Evolutionary conservation across 164 flowering plant species (phyloP).

Genomic region (Liquidambar formosana): DNA sequence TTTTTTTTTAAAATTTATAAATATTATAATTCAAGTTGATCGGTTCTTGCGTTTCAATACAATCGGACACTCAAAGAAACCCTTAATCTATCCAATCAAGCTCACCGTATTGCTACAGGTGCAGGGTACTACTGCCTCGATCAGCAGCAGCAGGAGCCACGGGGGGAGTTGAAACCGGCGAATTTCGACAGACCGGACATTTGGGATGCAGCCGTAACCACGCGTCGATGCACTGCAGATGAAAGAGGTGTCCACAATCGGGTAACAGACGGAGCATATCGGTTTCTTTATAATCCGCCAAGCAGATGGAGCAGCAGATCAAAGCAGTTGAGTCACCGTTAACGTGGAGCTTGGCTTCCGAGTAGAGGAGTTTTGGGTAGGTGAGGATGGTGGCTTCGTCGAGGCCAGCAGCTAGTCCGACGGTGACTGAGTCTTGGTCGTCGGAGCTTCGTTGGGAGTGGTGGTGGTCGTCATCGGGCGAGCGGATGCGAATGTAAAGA

Average conservation of each 20-base stretch:
- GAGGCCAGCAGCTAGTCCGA: too few species aligned
- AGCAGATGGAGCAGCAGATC: conserved; percentile 72
- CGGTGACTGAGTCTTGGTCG: background rate
- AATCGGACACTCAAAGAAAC: too few species aligned
- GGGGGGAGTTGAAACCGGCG: conserved; percentile 67
- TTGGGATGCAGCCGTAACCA: conserved; percentile 78
- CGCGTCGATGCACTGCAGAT: conserved; percentile 65
- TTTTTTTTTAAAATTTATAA: too few species aligned
- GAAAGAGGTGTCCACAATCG: conserved; percentile 76
- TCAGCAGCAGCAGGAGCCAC: conserved; percentile 71
- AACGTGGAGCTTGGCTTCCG: conserved; percentile 46
- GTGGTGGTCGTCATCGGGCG: background rate
- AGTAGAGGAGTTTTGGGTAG: conserved; percentile 69
- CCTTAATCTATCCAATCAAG: too few species aligned
- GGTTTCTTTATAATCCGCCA: conserved; percentile 62
- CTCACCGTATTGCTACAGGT: too few species aligned
- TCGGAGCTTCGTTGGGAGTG: background rate
- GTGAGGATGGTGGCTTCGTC: conserved; percentile 64
- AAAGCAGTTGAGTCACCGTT: conserved; percentile 41
- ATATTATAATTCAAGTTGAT: too few species aligned
- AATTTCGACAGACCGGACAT: conserved; percentile 77
- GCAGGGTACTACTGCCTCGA: too few species aligned
- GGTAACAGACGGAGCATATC: conserved; percentile 72
- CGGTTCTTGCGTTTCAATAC: too few species aligned
- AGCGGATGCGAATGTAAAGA: conserved; percentile 3